These are phyloP conservation scores for Talaromyces funiculosus DNA, from an alignment of 2,329 filamentous ascomycete genomes.

Conservation along the genomic window DNA sequence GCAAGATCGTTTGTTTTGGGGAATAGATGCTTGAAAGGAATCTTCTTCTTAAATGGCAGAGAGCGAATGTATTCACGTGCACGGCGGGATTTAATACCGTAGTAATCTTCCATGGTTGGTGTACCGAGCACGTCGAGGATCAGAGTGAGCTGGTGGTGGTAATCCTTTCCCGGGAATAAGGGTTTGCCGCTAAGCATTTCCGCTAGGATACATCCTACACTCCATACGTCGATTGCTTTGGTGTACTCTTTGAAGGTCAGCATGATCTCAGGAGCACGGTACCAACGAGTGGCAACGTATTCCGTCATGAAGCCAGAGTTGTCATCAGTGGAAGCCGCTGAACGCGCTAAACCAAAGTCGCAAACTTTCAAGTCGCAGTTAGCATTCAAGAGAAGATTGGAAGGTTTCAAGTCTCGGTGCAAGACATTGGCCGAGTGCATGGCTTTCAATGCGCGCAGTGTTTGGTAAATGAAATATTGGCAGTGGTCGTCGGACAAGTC, in stretches of 20 bases:
- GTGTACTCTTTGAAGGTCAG: slow-evolving; percentile 99
- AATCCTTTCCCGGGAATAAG: slow-evolving; percentile 96
- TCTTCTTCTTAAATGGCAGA: slow-evolving; percentile 99
- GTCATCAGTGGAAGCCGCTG: slow-evolving; percentile 93
- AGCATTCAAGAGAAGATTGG: slow-evolving; percentile 91
- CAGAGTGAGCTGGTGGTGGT: slow-evolving; percentile 95
- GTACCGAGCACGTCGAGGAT: slow-evolving; percentile 97
- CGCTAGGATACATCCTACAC: slow-evolving; percentile 92
- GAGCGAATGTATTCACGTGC: slow-evolving; percentile 97
- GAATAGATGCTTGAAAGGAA: slow-evolving; percentile 93
- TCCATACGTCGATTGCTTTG: slow-evolving; percentile 99
- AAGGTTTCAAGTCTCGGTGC: slow-evolving; percentile 94
- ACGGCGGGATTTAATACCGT: slow-evolving; percentile 97
- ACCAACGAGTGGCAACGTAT: slow-evolving; percentile 99
- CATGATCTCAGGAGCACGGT: slow-evolving; percentile 98
- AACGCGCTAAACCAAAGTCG: slow-evolving; percentile 93
- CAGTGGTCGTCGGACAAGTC: slow-evolving; percentile 98
- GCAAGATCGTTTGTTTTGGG: slow-evolving; percentile 98
- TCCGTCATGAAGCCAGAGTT: slow-evolving; percentile 99
- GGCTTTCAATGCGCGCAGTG: slow-evolving; percentile 90
- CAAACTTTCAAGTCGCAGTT: slow-evolving; percentile 99
- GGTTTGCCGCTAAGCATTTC: slow-evolving; percentile 99
- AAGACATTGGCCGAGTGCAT: slow-evolving; percentile 99
- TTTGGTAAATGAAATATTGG: slow-evolving; percentile 99
- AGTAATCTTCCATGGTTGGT: slow-evolving; percentile 99